Base-by-base conservation (phyloP, 805 yeast genomes). In the Pichia membranifaciens region DNA sequence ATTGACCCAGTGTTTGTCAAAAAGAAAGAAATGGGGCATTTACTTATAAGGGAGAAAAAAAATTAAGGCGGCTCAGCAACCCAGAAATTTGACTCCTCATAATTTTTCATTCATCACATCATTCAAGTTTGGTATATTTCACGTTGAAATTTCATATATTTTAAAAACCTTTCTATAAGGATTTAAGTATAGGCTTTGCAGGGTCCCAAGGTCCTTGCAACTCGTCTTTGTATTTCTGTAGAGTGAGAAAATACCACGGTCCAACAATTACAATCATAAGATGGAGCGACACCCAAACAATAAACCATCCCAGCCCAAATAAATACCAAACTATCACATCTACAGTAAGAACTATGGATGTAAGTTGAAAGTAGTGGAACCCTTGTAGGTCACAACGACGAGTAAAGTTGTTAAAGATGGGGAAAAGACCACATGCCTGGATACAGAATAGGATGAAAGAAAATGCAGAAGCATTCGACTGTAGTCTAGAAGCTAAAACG, bases 121-220 rank as follows among this genome's bases (percentile, higher is more conserved):
- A 18, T 25, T 25, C 29, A 10, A 25, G 29, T 8, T 25, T 8
- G 29, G 29, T 25, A 25, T 25, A 25, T 25, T n/a, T n/a, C n/a
- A n/a, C n/a, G n/a, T n/a, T n/a, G n/a, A n/a, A n/a, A n/a, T n/a
- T n/a, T n/a, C n/a, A n/a, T n/a, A n/a, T n/a, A n/a, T n/a, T n/a
- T n/a, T n/a, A n/a, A n/a, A 25, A 25, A 25, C 10, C 10, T 15
- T 17, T 29, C 41, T 46, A 57, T 13, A 54, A 43, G 31, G 62
- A 54, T 64, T 74, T 71, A 22, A 81, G 67, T 8, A 78, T 69
- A 1, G 96, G 95, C 58, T 76, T 80, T 5, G 95, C 96, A 1
- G 84, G 79, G 61, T 87, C 96, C 96, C 96, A 87, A 1, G 96
- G 96, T 0, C 96, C 96, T 62, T 85, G 90, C 44, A 87, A 69